Percentiles rank a stretch among this genome's conserved stretches.
phyloP scores from a whole-genome alignment of 2,329 filamentous ascomycete species.

The Pezicula radicicola region DNA sequence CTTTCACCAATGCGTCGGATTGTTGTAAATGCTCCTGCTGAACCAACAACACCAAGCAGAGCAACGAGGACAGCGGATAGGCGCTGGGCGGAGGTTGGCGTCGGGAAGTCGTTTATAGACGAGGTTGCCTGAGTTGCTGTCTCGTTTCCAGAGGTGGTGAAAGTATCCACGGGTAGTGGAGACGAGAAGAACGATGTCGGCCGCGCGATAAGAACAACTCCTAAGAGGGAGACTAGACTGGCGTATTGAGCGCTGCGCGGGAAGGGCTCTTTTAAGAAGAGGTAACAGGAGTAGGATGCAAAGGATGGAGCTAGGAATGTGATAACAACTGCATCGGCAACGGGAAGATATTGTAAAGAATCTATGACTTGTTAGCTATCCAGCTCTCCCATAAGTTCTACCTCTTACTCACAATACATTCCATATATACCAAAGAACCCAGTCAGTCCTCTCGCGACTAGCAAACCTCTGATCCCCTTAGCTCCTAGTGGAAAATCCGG shows the following conservation, averaged over 20 bases:
- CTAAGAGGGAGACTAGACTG: conserved; percentile 69
- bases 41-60: conserved; percentile 74
- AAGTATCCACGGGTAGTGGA: conserved; percentile 1
- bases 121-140: conserved; percentile 2
- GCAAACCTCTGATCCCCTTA: conserved; percentile 61
- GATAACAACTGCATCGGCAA: conserved; percentile 86
- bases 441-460: conserved; percentile 64
- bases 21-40: conserved; percentile 69
- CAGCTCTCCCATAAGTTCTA: neutral
- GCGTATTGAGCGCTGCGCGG: conserved; percentile 75
- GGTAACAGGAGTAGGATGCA: conserved; percentile 75
- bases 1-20: conserved; percentile 81
- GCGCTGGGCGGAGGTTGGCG: conserved; percentile 34
- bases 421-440: conserved; percentile 81
- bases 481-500: conserved; percentile 70
- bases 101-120: conserved; percentile 8
- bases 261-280: conserved; percentile 73
- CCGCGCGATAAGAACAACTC: conserved; percentile 80
- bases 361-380: conserved; percentile 31
- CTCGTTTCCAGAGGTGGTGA: neutral
- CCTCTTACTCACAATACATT: conserved; percentile 31
- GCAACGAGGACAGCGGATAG: conserved; percentile 68
- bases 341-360: conserved; percentile 72
- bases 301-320: conserved; percentile 82
- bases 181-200: conserved; percentile 35